Evolutionary conservation across 768 basidiomycete species (phyloP).

Genomic region (Auriculariales sp.): DNA sequence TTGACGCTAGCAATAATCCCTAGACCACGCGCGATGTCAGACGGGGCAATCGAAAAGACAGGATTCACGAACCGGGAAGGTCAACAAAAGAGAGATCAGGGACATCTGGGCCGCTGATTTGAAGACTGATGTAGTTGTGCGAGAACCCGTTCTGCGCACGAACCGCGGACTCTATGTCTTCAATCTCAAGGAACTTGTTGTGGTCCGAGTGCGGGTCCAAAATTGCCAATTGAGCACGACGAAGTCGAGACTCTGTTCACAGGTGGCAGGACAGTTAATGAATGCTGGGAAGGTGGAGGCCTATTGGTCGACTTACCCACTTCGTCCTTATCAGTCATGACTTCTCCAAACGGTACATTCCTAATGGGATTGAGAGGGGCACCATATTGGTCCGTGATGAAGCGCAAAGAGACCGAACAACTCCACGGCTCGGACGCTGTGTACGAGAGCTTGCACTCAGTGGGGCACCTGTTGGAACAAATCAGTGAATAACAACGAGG

Average conservation of each 20-base stretch:
- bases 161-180: neutral
- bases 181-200: slow-evolving; percentile 2
- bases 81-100: slow-evolving; percentile 54
- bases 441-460: slow-evolving; percentile 19
- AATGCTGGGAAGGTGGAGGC: too few relatives aligned
- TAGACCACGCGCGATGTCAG: slow-evolving; percentile 9
- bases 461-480: slow-evolving; percentile 18
- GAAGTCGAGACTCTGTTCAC: slow-evolving; percentile 7
- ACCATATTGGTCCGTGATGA: slow-evolving; percentile 13
- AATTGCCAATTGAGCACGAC: slow-evolving; percentile 11
- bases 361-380: slow-evolving; percentile 1
- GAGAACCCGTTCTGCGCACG: slow-evolving; percentile 29
- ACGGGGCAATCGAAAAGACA: neutral
- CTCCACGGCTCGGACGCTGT: slow-evolving; percentile 15
- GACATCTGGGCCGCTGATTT: slow-evolving; percentile 43
- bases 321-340: slow-evolving; percentile 4
- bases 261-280: too few relatives aligned
- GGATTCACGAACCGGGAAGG: slow-evolving; percentile 32
- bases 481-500: neutral
- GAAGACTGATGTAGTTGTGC: slow-evolving; percentile 37
- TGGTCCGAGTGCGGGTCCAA: slow-evolving; percentile 7
- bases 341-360: slow-evolving; percentile 6
- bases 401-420: slow-evolving; percentile 19
- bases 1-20: slow-evolving; percentile 47
- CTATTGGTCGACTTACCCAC: too few relatives aligned